phyloP scores from a whole-genome alignment of 305 asterid genomes.

The Andrographis paniculata region DNA sequence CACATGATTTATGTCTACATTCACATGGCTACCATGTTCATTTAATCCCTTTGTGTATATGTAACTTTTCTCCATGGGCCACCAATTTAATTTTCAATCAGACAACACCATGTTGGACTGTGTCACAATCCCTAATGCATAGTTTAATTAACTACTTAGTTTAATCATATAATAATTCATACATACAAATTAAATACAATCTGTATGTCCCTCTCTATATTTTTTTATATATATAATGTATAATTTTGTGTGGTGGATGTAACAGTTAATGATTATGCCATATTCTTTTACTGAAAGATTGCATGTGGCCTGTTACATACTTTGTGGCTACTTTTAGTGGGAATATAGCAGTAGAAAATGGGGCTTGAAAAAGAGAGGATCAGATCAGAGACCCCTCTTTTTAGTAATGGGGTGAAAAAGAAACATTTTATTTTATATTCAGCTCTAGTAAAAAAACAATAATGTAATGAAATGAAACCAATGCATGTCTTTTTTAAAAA shows the following conservation, averaged over 20 bases:
- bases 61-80: slow-evolving; percentile 1
- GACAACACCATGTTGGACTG: slow-evolving; percentile 1
- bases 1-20: slow-evolving; percentile 78
- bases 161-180: neutral
- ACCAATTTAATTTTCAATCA: neutral
- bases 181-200: neutral
- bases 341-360: neutral
- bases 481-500: no score
- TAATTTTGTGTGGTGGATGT: neutral
- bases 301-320: neutral
- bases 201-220: no score
- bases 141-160: neutral
- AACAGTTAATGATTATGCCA: neutral
- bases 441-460: no score
- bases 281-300: slow-evolving; percentile 1
- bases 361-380: neutral
- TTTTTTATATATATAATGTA: neutral
- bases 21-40: slow-evolving; percentile 94
- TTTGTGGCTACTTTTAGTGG: neutral
- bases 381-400: slow-evolving; percentile 19
- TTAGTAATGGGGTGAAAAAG: slow-evolving; percentile 21
- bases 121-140: neutral
- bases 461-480: no score
- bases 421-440: no score
- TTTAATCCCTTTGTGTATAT: slow-evolving; percentile 2